Conservation (phyloP, 352 stramenopile species). For the Peronospora destructor region DNA sequence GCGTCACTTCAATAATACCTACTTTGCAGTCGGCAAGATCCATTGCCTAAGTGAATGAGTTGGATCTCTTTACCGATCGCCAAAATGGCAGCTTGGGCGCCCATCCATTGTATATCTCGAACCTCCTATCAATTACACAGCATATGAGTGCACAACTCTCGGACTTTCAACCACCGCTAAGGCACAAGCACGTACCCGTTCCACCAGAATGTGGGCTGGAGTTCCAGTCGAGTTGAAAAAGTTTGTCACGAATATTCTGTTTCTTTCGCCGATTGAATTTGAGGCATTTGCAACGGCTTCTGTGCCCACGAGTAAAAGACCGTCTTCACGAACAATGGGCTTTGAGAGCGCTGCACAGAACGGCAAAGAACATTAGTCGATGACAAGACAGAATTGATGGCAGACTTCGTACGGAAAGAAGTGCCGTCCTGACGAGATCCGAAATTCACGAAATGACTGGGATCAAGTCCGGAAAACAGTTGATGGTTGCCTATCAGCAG, state of each 20-base stretch:
- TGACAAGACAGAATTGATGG: not conserved
- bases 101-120: conserved; percentile 67
- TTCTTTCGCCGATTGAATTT: conserved; percentile 16
- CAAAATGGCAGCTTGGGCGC: conserved; percentile 32
- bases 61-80: conserved; percentile 72
- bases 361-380: conserved; percentile 5
- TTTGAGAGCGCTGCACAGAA: conserved; percentile 58
- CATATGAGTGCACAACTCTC: not conserved
- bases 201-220: conserved; percentile 30
- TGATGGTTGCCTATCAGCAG: conserved; percentile 15
- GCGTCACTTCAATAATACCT: not conserved
- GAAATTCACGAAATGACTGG: conserved; percentile 30
- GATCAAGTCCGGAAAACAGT: conserved; percentile 5
- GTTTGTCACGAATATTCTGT: conserved; percentile 63
- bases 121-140: conserved; percentile 42
- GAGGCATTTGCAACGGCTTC: conserved; percentile 24
- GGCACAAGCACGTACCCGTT: conserved; percentile 27
- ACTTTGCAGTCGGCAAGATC: conserved; percentile 35
- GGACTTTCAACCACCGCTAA: not conserved
- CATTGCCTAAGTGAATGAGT: conserved; percentile 38
- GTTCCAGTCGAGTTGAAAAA: conserved; percentile 22
- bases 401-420: conserved; percentile 32
- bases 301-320: conserved; percentile 61
- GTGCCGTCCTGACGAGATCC: conserved; percentile 25
- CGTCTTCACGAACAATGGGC: conserved; percentile 67